Evolutionary conservation across 345 rosid species (phyloP), one percentile per base, ranked within the genome.

Genomic region (Linum tenue): DNA sequence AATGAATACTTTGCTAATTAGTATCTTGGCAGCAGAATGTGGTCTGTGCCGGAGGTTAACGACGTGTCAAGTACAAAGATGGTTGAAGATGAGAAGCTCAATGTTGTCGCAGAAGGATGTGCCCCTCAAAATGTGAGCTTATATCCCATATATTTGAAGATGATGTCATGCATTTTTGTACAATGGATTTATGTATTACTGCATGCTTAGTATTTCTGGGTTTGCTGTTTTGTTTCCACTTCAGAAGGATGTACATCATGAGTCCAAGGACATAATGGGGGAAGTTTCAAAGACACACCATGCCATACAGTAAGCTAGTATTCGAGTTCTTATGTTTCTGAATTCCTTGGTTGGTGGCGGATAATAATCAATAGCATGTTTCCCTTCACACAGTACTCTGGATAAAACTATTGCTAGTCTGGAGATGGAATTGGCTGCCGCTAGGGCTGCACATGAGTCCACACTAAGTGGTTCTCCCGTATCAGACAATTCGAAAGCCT

Each of bases 271-370:
- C 66, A 73, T 75, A 42, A 75, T 79, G 61, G 87, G 87, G 57
- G 95, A 85, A 66, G 89, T 75, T 77, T 86, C 84, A n/a, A 86
- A 77, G 81, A 87, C 84, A 5, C 95, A 87, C 69, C 77, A 82
- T 63, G 91, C 92, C 57, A 82, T 86, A 69, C 92, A 78, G 97
- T 90, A 77, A 79, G 89, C 66, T 59, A 36, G 37, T 12, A 35
- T 64, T 10, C 4, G 15, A 22, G 12, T 7, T 5, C 55, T 48
- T 48, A 15, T 44, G 31, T 48, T 6, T 15, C 10, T 55, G 17
- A 10, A 56, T 48, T 68, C 38, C 63, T 60, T 60, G 66, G 51
- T 48, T 63, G 57, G 70, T 55, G n/a, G 35, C 55, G 64, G 53
- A 57, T 58, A 39, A 5, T 70, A 59, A 62, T 65, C 9, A 17